phyloP scores from a whole-genome alignment of 192 early-diverging fungal species.

The Linderina pennispora region DNA sequence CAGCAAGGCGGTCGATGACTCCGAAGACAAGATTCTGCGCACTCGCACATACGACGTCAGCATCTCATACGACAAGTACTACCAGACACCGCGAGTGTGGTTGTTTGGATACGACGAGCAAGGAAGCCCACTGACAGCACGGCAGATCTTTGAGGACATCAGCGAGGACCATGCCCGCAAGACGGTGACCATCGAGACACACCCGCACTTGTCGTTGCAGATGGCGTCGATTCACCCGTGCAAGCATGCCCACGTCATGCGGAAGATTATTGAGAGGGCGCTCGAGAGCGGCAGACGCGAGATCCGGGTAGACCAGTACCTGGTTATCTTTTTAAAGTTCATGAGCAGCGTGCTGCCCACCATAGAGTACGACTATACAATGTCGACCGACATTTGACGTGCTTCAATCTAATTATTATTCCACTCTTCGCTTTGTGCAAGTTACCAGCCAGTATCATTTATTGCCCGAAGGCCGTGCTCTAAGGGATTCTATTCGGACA shows the following conservation, averaged over 20 bases:
- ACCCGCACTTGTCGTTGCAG: slow-evolving; percentile 84
- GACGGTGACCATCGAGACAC: slow-evolving; percentile 96
- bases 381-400: slow-evolving; percentile 61
- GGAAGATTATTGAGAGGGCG: slow-evolving; percentile 78
- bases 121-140: slow-evolving; percentile 67
- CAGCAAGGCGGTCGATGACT: neutral
- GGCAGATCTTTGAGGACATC: slow-evolving; percentile 97
- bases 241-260: slow-evolving; percentile 98
- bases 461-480: too few relatives aligned
- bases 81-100: slow-evolving; percentile 97
- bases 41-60: slow-evolving; percentile 96
- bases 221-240: slow-evolving; percentile 97
- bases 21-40: slow-evolving; percentile 75
- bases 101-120: slow-evolving; percentile 96
- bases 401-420: too few relatives aligned
- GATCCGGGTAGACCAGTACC: slow-evolving; percentile 90
- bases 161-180: slow-evolving; percentile 98
- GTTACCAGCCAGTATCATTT: too few relatives aligned
- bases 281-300: slow-evolving; percentile 51
- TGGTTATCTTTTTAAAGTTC: slow-evolving; percentile 96
- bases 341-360: slow-evolving; percentile 95
- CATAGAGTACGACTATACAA: slow-evolving; percentile 97
- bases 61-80: slow-evolving; percentile 99
- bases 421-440: too few relatives aligned
- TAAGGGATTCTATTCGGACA: too few relatives aligned